Conservation (phyloP, 306 rosid species). For the Dicorynia guianensis region DNA sequence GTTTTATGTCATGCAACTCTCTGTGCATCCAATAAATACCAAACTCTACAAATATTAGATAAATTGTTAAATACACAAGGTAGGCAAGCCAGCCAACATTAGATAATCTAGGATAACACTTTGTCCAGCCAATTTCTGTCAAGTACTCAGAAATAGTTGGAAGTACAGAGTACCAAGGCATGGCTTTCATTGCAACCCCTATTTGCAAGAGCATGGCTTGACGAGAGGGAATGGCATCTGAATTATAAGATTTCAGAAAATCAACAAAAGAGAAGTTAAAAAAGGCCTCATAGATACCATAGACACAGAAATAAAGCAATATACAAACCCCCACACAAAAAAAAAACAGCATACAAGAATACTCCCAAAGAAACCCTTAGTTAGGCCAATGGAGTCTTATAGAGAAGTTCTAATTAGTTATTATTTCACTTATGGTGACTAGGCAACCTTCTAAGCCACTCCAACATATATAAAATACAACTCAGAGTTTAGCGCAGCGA, state of each 20-base stretch:
- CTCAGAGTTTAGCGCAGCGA: neutral
- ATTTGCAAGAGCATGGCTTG: slow-evolving; percentile 88
- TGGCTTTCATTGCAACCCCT: slow-evolving; percentile 79
- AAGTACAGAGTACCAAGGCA: slow-evolving; percentile 88
- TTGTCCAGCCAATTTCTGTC: slow-evolving; percentile 84
- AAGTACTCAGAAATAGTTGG: slow-evolving; percentile 80
- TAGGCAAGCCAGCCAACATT: slow-evolving; percentile 69
- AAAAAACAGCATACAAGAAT: slow-evolving; percentile 1
- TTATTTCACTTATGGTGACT: neutral
- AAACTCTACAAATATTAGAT: slow-evolving; percentile 79
- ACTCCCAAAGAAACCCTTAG: neutral
- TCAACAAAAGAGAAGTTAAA: slow-evolving; percentile 29
- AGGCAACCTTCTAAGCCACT: slow-evolving; percentile 22
- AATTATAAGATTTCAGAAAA: slow-evolving; percentile 40
- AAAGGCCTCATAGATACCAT: neutral
- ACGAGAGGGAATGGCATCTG: slow-evolving; percentile 86
- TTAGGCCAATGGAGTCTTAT: neutral
- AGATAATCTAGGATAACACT: slow-evolving; percentile 69
- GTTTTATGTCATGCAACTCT: slow-evolving; percentile 91
- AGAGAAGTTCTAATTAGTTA: neutral
- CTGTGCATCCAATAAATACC: slow-evolving; percentile 95
- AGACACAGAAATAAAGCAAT: slow-evolving; percentile 22
- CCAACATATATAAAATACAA: slow-evolving; percentile 9
- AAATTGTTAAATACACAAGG: slow-evolving; percentile 57
- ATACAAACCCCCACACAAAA: neutral